phyloP scores from a whole-genome alignment of 345 rosid species.

The Citrus sp. region DNA sequence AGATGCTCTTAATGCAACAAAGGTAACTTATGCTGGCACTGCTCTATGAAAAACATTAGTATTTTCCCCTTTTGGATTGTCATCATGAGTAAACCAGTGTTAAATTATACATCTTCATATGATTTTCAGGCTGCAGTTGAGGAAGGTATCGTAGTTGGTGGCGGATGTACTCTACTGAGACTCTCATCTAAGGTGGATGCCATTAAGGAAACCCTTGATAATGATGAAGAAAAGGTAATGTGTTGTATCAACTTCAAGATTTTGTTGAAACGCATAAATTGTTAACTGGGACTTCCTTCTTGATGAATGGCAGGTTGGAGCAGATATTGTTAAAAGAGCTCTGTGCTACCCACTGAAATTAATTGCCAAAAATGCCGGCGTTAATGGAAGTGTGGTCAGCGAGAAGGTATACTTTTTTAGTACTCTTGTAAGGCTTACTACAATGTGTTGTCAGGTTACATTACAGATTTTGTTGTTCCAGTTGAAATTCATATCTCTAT shows the following conservation, averaged over 20 bases:
- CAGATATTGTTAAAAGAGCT: slow-evolving; percentile 90
- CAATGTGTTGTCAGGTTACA: background rate
- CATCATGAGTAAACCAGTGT: background rate
- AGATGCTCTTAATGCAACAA: slow-evolving; percentile 98
- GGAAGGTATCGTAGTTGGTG: slow-evolving; percentile 92
- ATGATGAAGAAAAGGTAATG: slow-evolving; percentile 87
- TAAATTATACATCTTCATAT: background rate
- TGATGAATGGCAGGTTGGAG: slow-evolving; percentile 65
- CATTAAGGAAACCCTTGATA: slow-evolving; percentile 65
- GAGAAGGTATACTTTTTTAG: slow-evolving; percentile 55
- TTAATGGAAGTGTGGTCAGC: slow-evolving; percentile 91
- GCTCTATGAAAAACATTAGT: background rate
- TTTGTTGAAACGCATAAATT: background rate
- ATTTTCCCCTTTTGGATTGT: background rate
- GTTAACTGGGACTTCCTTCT: background rate
- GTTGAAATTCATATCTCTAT: background rate
- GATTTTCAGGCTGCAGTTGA: slow-evolving; percentile 72
- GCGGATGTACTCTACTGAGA: slow-evolving; percentile 78
- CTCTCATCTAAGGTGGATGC: slow-evolving; percentile 70
- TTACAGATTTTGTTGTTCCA: background rate
- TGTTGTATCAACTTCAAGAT: background rate
- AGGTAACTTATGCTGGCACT: slow-evolving; percentile 35
- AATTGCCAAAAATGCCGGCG: slow-evolving; percentile 97
- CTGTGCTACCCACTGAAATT: slow-evolving; percentile 82
- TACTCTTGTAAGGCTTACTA: background rate